Evolutionary conservation across 2,329 filamentous ascomycete species (phyloP), one percentile per base, ranked within the genome.

Genomic region (Coniochaeta ligniaria): DNA sequence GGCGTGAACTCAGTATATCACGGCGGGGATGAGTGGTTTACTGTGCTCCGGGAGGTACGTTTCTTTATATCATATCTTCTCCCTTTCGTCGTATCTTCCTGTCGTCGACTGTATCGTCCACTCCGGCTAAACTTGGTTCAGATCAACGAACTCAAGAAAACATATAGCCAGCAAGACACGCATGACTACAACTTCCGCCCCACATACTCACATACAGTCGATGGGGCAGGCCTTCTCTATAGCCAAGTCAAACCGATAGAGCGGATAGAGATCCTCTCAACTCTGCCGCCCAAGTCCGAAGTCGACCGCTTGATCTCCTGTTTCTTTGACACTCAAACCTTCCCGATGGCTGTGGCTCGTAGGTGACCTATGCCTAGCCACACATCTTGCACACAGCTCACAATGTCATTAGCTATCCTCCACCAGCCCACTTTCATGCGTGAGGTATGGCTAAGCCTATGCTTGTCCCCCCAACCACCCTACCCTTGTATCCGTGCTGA

Each of bases 351-450:
- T 14, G 56, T 67, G 12, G 64, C 69, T 52, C 68, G 69, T 69
- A 63, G 65, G 67, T 67, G 41, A 33, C 22, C n/a, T 43, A 4
- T 17, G 8, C n/a, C n/a, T 47, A 9, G 43, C 11, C 20, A n/a
- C 8, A 47, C 3, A 47, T 20, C 12, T 5, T 17, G 54, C 20
- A 12, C 36, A n/a, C 36, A n/a, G 28, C 22, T 61, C 31, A 59
- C 45, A 59, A 2, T 20, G 11, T 47, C 11, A 6, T 69, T 24
- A 66, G 73, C 36, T 35, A 71, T 75, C 57, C 65, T 76, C 9
- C 74, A 77, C 62, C 78, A 79, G 2, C 78, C 79, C 3, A 81
- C 80, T 2, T 83, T 83, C 59, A 78, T 82, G 66, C 73, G 70
- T 60, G 67, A 71, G 63, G 68, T 67, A 64, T 50, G 60, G 17